These are phyloP conservation scores for Dipteronia sinensis DNA, from an alignment of 345 rosid genomes.

Conservation along the genomic window DNA sequence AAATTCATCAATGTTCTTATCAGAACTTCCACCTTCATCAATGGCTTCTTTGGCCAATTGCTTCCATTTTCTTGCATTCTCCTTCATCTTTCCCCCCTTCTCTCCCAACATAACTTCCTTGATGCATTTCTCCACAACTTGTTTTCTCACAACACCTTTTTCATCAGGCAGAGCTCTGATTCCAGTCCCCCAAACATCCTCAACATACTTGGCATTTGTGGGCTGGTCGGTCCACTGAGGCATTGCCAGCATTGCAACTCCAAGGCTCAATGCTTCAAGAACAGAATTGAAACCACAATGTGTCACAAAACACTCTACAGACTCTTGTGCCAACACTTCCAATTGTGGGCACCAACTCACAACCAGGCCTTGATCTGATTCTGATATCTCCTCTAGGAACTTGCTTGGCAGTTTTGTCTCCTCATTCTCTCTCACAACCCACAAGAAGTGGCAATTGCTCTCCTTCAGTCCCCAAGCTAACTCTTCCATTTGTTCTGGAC, in stretches of 20 bases:
- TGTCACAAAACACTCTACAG: slow-evolving; percentile 44
- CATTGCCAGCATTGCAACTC: slow-evolving; percentile 46
- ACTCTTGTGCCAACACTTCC: slow-evolving; percentile 34
- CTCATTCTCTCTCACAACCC: slow-evolving; percentile 37
- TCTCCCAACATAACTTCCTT: slow-evolving; percentile 35
- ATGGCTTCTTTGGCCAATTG: slow-evolving; percentile 29
- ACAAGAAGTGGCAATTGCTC: slow-evolving; percentile 30
- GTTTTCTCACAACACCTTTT: slow-evolving; percentile 27
- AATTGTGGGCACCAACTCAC: slow-evolving; percentile 41
- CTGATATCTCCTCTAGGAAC: slow-evolving; percentile 14
- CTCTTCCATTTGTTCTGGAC: slow-evolving; percentile 27
- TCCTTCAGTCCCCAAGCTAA: slow-evolving; percentile 23
- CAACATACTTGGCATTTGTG: slow-evolving; percentile 39
- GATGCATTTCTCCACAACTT: slow-evolving; percentile 24
- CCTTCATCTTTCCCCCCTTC: slow-evolving; percentile 28
- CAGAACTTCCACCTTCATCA: slow-evolving; percentile 37
- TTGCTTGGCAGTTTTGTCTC: slow-evolving; percentile 30
- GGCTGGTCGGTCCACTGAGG: slow-evolving; percentile 54
- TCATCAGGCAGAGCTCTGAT: slow-evolving; percentile 24
- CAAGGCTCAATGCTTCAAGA: slow-evolving; percentile 46
- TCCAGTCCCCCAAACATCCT: slow-evolving; percentile 47
- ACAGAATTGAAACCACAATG: slow-evolving; percentile 53
- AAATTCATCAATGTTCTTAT: slow-evolving; percentile 32
- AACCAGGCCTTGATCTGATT: slow-evolving; percentile 23
- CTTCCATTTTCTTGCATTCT: slow-evolving; percentile 34